Conservation (phyloP, 441 rosid genomes). For the Corymbia citriodora region DNA sequence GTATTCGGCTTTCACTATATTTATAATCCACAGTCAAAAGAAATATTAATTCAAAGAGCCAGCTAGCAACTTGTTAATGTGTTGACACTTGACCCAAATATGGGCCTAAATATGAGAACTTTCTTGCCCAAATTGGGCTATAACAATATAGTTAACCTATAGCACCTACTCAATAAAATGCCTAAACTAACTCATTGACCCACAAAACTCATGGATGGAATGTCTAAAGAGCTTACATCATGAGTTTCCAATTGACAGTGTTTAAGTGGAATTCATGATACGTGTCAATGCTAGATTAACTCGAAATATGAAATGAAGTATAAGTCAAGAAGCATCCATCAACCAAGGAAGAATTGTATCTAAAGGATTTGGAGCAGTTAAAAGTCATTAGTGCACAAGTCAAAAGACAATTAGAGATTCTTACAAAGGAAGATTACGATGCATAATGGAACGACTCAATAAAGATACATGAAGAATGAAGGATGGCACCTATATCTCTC, state of each 20-base stretch:
- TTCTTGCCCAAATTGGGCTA: accelerated
- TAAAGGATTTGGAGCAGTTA: neutral
- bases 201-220: neutral
- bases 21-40: neutral
- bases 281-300: neutral
- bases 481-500: neutral
- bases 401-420: neutral
- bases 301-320: neutral
- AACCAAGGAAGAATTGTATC: neutral
- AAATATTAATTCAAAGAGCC: neutral
- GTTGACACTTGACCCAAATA: neutral
- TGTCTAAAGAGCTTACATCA: neutral
- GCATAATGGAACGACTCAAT: neutral
- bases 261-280: neutral
- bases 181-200: neutral
- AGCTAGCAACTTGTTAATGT: accelerated
- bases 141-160: neutral
- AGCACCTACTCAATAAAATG: neutral
- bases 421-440: neutral
- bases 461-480: too few relatives aligned
- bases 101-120: neutral
- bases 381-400: neutral
- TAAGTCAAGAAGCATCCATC: too few relatives aligned
- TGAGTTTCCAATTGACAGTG: neutral
- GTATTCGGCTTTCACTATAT: neutral